Evolutionary conservation across 495 filamentous ascomycete species (phyloP).

Genomic region (Schizothecium vesticola): DNA sequence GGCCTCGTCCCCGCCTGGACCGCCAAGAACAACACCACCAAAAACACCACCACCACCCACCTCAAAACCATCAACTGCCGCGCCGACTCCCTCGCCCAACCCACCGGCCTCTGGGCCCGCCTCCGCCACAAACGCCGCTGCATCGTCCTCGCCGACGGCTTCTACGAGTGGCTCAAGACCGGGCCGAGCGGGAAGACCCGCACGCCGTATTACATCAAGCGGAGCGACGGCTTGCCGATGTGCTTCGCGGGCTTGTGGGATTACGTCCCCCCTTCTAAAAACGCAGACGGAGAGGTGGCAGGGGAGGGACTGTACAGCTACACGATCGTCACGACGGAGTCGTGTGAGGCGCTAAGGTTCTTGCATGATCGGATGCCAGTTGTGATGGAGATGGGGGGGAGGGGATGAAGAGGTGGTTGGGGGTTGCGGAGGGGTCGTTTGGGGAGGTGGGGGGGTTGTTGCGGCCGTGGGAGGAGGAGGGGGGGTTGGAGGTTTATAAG

Average conservation of each 20-base stretch:
- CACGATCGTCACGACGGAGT: slow-evolving; percentile 84
- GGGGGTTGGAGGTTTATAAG: slow-evolving; percentile 77
- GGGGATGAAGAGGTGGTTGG: slow-evolving; percentile 71
- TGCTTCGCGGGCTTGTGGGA: slow-evolving; percentile 91
- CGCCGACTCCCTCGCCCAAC: slow-evolving; percentile 73
- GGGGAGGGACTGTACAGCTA: slow-evolving; percentile 53
- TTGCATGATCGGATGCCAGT: slow-evolving; percentile 95
- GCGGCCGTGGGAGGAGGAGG: slow-evolving; percentile 65
- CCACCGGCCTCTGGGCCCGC: slow-evolving; percentile 79
- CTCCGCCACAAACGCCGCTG: slow-evolving; percentile 90
- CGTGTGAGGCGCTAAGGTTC: slow-evolving; percentile 72
- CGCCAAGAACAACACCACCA: slow-evolving; percentile 41
- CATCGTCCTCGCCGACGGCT: slow-evolving; percentile 80
- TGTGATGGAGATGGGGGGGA: slow-evolving; percentile 74
- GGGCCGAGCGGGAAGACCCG: slow-evolving; percentile 63
- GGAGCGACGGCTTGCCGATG: slow-evolving; percentile 80
- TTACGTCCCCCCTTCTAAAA: slow-evolving; percentile 46
- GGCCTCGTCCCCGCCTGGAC: slow-evolving; percentile 47
- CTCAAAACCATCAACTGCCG: slow-evolving; percentile 93
- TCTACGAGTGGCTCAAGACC: slow-evolving; percentile 94
- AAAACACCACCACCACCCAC: slow-evolving; percentile 53
- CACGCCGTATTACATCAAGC: slow-evolving; percentile 73
- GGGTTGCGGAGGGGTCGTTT: slow-evolving; percentile 46
- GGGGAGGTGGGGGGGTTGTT: slow-evolving; percentile 73
- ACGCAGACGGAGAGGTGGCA: slow-evolving; percentile 51